phyloP scores from a whole-genome alignment of 176 grass and related monocot species.

The Aegilops sharonensis region DNA sequence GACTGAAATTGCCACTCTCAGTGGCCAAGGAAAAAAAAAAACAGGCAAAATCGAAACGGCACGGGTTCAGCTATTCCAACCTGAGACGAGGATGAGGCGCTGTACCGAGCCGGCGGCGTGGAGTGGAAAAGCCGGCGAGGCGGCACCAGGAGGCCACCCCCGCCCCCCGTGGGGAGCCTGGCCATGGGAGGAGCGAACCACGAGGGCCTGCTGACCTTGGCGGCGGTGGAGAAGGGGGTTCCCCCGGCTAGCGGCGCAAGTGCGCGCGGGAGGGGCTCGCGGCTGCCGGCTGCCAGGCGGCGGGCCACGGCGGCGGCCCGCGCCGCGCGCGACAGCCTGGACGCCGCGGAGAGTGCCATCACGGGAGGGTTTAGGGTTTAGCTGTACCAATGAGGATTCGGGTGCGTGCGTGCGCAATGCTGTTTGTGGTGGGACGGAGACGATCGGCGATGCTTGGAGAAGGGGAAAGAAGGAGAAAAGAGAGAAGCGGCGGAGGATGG shows the following conservation, averaged over 20 bases:
- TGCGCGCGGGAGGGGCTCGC: constrained; percentile 7
- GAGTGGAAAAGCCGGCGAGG: constrained; percentile 46
- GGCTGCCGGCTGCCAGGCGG: not conserved
- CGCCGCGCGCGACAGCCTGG: constrained; percentile 45
- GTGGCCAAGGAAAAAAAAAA: not conserved
- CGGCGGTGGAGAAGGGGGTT: not conserved
- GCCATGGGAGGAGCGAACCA: constrained; percentile 12
- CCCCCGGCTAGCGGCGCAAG: constrained; percentile 11
- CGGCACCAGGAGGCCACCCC: not conserved
- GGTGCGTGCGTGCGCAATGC: not conserved
- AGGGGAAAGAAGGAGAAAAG: constrained; percentile 40
- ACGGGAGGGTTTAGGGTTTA: constrained; percentile 20
- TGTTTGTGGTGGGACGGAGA: not conserved
- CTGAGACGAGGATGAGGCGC: constrained; percentile 45
- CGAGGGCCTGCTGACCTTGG: not conserved
- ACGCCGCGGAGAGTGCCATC: constrained; percentile 30
- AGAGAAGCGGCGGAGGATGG: not conserved
- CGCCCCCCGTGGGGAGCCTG: not conserved
- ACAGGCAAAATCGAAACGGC: not conserved
- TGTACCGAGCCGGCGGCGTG: constrained; percentile 31
- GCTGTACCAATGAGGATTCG: not conserved
- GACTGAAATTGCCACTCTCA: not conserved
- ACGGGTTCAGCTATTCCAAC: not conserved
- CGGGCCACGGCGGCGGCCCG: constrained; percentile 18
- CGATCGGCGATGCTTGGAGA: constrained; percentile 45